Evolutionary conservation across 73 alveolate species (phyloP), one percentile per base, ranked within the genome.

Genomic region (Chromera velia): DNA sequence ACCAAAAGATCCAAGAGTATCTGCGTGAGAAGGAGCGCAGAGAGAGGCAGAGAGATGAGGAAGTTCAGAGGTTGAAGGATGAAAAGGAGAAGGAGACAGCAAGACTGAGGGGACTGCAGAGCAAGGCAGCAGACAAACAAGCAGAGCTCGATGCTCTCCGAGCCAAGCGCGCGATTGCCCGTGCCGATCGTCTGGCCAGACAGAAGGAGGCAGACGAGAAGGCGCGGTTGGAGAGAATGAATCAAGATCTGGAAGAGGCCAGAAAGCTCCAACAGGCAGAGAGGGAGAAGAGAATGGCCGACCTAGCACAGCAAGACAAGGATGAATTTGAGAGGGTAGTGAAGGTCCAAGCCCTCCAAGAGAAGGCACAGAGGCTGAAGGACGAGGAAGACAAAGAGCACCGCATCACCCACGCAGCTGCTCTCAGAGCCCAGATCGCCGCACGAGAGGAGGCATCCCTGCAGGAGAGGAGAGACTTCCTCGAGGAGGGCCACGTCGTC

Each of bases 131-230:
- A 47, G 96, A 91, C 76, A 91, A 89, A 32, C 90, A 80, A 62
- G 92, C 94, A 31, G 89, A 85, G 48, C 63, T 91, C 31, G 96
- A 91, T 85, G 93, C 91, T 30, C 82, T 91, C 47, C 85, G 96
- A 79, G 96, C 96, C 49, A 91, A 81, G 82, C 85, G 96, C 69
- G 93, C 93, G 24, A 81, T 83, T 71, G 96, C 88, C 68, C 94
- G 86, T 72, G 82, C 81, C 22, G 94, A 91, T 80, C 80, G 93
- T 81, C 77, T 69, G 32, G 88, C 84, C 64, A 84, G 96, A 55
- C 91, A 91, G 73, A 91, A 88, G 77, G 94, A 91, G 66, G 72
- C 87, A 84, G 67, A 49, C 49, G 96, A 91, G 63, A 80, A 70
- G 33, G 88, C 82, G 74, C 70, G 80, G 70, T 85, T 78, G 69